These are phyloP conservation scores for Kuraishia capsulata DNA, from an alignment of 805 yeast genomes.

Conservation along the genomic window DNA sequence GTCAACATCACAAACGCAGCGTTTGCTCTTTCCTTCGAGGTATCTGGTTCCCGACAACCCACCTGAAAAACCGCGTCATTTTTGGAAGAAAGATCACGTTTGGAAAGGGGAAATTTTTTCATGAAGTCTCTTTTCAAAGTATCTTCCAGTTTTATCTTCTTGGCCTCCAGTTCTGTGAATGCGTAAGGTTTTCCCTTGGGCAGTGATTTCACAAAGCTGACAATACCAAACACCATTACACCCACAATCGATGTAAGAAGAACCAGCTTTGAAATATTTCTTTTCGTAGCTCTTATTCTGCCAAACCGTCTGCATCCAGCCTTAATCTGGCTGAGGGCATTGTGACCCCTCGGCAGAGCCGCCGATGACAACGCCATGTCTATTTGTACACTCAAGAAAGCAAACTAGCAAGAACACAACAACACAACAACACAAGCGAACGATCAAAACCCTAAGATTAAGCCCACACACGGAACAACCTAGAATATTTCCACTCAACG, in stretches of 20 bases:
- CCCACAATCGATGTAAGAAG: background rate
- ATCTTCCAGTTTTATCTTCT: background rate
- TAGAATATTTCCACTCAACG: too few relatives aligned
- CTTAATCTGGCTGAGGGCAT: too few relatives aligned
- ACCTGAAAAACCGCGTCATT: constrained; percentile 20
- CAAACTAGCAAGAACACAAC: too few relatives aligned
- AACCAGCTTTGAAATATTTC: background rate
- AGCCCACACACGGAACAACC: too few relatives aligned
- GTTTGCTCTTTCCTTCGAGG: constrained; percentile 41
- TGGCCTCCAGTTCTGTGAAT: background rate
- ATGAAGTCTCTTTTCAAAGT: constrained; percentile 2
- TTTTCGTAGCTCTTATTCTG: too few relatives aligned
- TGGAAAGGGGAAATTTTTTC: constrained; percentile 15
- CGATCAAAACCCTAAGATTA: too few relatives aligned
- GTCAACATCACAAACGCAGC: constrained; percentile 84
- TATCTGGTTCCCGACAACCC: constrained; percentile 22
- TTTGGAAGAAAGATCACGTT: constrained; percentile 13
- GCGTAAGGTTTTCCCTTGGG: background rate
- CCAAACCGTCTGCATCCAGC: too few relatives aligned
- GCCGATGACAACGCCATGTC: too few relatives aligned
- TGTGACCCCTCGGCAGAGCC: too few relatives aligned
- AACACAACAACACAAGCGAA: too few relatives aligned
- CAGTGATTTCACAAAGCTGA: background rate
- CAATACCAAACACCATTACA: background rate
- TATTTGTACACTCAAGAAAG: too few relatives aligned